These are phyloP conservation scores for Aspergillus arachidicola DNA, from an alignment of 2,329 filamentous ascomycete species.

Conservation along the genomic window DNA sequence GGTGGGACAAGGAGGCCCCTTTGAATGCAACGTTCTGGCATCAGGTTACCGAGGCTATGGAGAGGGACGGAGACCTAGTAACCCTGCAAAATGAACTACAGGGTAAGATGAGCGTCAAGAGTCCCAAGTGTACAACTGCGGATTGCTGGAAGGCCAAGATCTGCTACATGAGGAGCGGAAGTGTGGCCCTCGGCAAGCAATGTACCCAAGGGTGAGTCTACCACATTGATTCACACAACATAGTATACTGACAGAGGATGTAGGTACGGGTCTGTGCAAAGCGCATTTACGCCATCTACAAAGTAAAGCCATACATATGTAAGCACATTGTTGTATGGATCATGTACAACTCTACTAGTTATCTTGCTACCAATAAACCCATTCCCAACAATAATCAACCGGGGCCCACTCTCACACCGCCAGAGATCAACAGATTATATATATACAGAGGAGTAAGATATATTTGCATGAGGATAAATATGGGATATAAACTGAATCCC, in stretches of 20 bases:
- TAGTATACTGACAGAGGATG: neutral
- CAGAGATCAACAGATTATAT: too few relatives aligned
- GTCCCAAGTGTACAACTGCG: constrained; percentile 55
- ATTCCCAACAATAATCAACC: too few relatives aligned
- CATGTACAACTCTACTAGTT: neutral
- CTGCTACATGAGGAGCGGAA: constrained; percentile 63
- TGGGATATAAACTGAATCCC: too few relatives aligned
- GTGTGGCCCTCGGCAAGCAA: constrained; percentile 52
- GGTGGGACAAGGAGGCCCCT: constrained; percentile 53
- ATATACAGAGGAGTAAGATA: too few relatives aligned
- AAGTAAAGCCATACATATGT: neutral
- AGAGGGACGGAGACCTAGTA: constrained; percentile 53
- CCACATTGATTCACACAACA: constrained; percentile 8
- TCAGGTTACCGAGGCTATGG: constrained; percentile 60
- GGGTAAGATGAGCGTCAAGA: constrained; percentile 55
- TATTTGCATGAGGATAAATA: too few relatives aligned
- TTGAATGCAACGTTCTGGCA: constrained; percentile 65
- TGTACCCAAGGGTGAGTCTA: constrained; percentile 54
- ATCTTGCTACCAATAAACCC: too few relatives aligned
- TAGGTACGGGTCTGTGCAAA: constrained; percentile 46
- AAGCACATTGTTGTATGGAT: neutral
- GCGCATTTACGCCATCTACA: constrained; percentile 29
- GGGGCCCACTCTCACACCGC: too few relatives aligned
- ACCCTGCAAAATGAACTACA: constrained; percentile 54
- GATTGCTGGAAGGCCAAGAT: constrained; percentile 58